phyloP scores from a whole-genome alignment of 2,329 filamentous ascomycete genomes.

The Pseudogymnoascus destructans region DNA sequence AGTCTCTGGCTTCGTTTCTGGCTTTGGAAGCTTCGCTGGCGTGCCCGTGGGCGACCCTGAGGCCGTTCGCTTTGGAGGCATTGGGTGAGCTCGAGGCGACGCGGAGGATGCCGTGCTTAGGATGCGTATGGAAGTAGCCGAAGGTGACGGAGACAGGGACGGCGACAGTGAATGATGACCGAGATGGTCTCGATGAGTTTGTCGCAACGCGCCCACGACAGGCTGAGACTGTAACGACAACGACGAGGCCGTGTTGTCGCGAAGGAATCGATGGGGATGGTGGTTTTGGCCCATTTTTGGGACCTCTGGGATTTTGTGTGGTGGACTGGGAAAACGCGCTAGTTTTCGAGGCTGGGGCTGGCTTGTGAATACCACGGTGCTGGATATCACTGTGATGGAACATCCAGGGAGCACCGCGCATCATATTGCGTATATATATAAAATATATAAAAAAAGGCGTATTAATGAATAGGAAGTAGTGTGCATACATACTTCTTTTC shows the following conservation, averaged over 20 bases:
- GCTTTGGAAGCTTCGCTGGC: conserved; percentile 19
- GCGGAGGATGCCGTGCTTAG: conserved; percentile 16
- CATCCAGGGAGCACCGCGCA: neutral
- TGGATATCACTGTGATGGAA: neutral
- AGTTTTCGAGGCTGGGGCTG: conserved; percentile 8
- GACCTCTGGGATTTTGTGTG: neutral
- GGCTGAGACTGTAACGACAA: neutral
- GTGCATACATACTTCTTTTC: neutral
- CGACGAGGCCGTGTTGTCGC: neutral
- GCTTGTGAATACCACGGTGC: neutral
- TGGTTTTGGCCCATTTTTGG: conserved; percentile 9
- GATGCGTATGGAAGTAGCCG: conserved; percentile 19
- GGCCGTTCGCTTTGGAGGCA: conserved; percentile 21
- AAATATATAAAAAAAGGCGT: neutral
- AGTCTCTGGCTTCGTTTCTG: conserved; percentile 22
- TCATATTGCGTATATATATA: neutral
- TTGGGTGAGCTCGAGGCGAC: conserved; percentile 11
- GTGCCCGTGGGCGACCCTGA: conserved; percentile 16
- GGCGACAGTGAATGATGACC: conserved; percentile 7
- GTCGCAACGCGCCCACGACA: neutral
- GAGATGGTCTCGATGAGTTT: neutral
- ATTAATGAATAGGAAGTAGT: neutral
- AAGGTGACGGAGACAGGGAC: conserved; percentile 7
- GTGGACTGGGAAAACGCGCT: conserved; percentile 4
- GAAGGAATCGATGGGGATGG: conserved; percentile 3